phyloP scores from a whole-genome alignment of 768 basidiomycete genomes.

The Lactarius vividus region DNA sequence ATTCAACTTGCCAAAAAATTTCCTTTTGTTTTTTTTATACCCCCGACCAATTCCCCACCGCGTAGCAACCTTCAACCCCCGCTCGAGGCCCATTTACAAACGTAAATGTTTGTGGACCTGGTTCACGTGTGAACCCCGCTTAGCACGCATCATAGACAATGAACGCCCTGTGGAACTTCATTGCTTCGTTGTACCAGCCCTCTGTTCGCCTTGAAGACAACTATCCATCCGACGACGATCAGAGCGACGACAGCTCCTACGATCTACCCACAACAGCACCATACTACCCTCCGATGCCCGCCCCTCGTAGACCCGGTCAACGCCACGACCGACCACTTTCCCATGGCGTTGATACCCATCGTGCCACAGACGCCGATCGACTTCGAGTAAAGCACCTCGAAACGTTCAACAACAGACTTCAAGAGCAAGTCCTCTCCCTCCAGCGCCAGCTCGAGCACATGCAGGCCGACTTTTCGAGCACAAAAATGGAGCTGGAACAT shows the following conservation, averaged over 20 bases:
- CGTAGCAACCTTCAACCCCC: not conserved
- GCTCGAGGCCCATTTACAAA: conserved; percentile 9
- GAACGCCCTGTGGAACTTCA: conserved; percentile 27
- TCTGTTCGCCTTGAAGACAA: conserved; percentile 19
- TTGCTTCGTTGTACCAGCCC: conserved; percentile 23
- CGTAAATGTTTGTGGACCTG: conserved; percentile 15
- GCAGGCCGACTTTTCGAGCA: conserved; percentile 26
- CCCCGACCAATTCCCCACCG: conserved; percentile 3
- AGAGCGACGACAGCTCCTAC: conserved; percentile 21
- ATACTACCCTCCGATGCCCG: conserved; percentile 11
- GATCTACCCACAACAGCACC: conserved; percentile 22
- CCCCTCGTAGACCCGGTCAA: conserved; percentile 18
- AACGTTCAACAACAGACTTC: conserved; percentile 22
- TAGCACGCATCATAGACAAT: conserved; percentile 24
- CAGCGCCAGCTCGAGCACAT: conserved; percentile 28
- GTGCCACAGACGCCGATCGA: conserved; percentile 8
- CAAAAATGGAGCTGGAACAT: conserved; percentile 27
- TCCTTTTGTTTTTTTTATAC: not conserved
- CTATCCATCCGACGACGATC: conserved; percentile 21
- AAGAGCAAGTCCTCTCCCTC: conserved; percentile 25
- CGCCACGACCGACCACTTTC: conserved; percentile 23
- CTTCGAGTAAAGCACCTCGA: conserved; percentile 20
- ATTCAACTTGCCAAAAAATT: not conserved
- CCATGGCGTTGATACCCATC: not conserved
- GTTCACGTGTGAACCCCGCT: conserved; percentile 24